Evolutionary conservation across 805 yeast species (phyloP).

Genomic region (Lipomyces yamanashiensis): DNA sequence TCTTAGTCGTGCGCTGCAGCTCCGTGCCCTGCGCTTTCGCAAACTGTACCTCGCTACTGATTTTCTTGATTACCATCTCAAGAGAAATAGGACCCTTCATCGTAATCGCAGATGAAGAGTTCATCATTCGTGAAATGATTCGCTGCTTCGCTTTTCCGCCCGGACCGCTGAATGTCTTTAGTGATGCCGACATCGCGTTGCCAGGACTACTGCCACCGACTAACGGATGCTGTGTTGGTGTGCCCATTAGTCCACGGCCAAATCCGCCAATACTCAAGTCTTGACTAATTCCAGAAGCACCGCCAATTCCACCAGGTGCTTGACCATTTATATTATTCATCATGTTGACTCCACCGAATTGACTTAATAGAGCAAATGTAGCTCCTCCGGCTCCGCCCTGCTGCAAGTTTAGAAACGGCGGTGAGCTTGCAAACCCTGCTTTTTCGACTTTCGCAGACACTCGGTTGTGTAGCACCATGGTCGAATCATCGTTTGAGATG

Average conservation of each 20-base stretch:
- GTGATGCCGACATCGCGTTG: conserved; percentile 19
- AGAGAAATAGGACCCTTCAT: conserved; percentile 34
- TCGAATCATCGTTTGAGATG: conserved; percentile 54
- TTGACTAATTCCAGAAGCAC: too few relatives aligned
- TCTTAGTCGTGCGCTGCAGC: conserved; percentile 26
- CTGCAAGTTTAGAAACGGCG: background rate
- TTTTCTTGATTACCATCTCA: conserved; percentile 32
- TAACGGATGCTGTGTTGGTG: background rate
- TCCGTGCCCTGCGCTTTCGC: conserved; percentile 29
- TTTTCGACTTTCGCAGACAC: conserved; percentile 83
- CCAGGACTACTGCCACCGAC: conserved; percentile 4
- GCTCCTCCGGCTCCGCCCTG: background rate
- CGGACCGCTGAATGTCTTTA: conserved; percentile 14
- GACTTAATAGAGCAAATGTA: background rate
- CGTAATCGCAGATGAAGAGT: conserved; percentile 4
- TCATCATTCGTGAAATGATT: conserved; percentile 33
- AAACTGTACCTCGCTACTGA: conserved; percentile 27
- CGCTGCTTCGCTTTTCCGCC: conserved; percentile 21
- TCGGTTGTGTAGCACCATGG: conserved; percentile 74
- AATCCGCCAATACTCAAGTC: background rate
- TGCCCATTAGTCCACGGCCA: background rate
- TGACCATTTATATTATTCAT: background rate
- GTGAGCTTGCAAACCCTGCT: conserved; percentile 45
- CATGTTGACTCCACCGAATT: background rate
- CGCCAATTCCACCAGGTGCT: background rate